phyloP scores from a whole-genome alignment of 768 basidiomycete genomes.

The Boletellus ananiceps region DNA sequence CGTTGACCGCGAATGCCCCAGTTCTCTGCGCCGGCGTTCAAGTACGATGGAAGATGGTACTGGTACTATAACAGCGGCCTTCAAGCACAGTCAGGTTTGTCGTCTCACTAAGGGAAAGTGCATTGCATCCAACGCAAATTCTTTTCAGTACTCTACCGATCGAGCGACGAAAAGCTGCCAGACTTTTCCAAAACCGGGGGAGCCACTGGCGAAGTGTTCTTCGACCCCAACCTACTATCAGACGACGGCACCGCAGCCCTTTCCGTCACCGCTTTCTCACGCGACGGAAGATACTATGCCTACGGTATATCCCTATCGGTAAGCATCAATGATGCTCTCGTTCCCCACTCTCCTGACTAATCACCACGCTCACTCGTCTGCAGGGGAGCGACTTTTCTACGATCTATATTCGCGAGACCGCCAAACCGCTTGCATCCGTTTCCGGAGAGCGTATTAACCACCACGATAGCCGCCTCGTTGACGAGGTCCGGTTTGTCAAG shows the following conservation, averaged over 20 bases:
- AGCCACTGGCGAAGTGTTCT: conserved; percentile 65
- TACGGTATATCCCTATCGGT: conserved; percentile 75
- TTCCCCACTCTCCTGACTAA: not conserved
- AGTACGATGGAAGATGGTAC: conserved; percentile 71
- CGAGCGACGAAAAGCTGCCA: conserved; percentile 49
- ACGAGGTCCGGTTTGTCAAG: conserved; percentile 72
- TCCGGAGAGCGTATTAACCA: conserved; percentile 38
- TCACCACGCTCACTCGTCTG: not conserved
- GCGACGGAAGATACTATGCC: conserved; percentile 64
- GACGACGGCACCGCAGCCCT: conserved; percentile 71
- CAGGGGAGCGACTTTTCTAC: conserved; percentile 75
- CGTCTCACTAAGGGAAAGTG: not conserved
- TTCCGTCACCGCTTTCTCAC: conserved; percentile 55
- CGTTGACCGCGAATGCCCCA: conserved; percentile 24
- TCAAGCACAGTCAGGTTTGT: conserved; percentile 53
- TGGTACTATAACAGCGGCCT: conserved; percentile 79
- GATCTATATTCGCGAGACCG: conserved; percentile 62
- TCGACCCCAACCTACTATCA: conserved; percentile 72
- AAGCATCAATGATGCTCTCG: conserved; percentile 22
- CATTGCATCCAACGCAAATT: not conserved
- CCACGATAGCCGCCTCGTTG: conserved; percentile 51
- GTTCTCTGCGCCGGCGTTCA: conserved; percentile 61
- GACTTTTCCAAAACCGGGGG: conserved; percentile 43
- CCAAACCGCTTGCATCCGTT: conserved; percentile 46
- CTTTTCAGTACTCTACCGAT: conserved; percentile 55